Evolutionary conservation across 192 early-diverging fungal species (phyloP), one percentile per base, ranked within the genome.

Genomic region (Entomortierella beljakovae): DNA sequence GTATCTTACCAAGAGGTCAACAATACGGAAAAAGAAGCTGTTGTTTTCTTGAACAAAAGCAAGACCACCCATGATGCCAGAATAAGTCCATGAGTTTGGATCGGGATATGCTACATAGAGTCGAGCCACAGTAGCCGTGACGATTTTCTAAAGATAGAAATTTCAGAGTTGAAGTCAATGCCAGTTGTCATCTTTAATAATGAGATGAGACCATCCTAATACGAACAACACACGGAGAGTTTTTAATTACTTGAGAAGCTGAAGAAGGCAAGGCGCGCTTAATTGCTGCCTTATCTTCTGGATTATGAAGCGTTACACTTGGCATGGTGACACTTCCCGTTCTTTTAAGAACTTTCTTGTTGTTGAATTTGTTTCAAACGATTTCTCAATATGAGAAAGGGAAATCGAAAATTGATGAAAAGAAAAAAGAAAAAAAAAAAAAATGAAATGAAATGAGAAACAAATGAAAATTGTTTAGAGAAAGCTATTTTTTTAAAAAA

Each of bases 111-210:
- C 92, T 16, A 91, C 85, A 85, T 90, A 93, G 46, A 94, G 71
- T 31, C 92, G 86, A 26, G 92, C 92, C 13, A 93, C 90, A 7
- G 91, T 91, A 2, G 93, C 93, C 1, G 87, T 90, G 42, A 92
- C 80, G 61, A 94, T 92, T 88, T 92, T 93, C 93, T 92, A 87
- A 28, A 62, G 56, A 40, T 34, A 20, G 13, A 34, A 57, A 20
- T 10, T 0, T 15, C 22, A 32, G 16, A 40, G 40, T 9, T 20
- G 15, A 5, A 46, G 43, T 16, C 6, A 40, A 13, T 46, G n/a
- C n/a, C n/a, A n/a, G n/a, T n/a, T n/a, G n/a, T n/a, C n/a, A n/a
- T n/a, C n/a, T n/a, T n/a, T n/a, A n/a, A n/a, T n/a, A n/a, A n/a
- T n/a, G n/a, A n/a, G n/a, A n/a, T n/a, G n/a, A n/a, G n/a, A n/a